A percentile compares a stretch with the other conserved stretches of the same genome.
Evolutionary conservation across 1,284 basidiomycete genomes (phyloP).

Genomic region (Ganoderma lucidum): DNA sequence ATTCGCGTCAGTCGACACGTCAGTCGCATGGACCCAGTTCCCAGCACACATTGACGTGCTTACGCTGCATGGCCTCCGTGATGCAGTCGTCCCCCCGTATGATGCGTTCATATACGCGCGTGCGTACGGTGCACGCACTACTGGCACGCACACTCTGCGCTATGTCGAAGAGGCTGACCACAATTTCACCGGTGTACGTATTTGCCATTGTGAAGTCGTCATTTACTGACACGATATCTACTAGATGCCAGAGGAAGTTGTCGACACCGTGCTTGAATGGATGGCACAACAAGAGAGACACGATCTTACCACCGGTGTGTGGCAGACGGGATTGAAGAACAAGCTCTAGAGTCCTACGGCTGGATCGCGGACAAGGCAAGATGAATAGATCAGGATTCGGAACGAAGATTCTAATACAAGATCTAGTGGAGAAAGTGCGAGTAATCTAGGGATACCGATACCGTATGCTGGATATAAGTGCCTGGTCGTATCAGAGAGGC

Average conservation of each 20-base stretch:
- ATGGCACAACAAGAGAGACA: conserved; percentile 53
- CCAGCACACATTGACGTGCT: conserved; percentile 67
- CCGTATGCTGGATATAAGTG: not conserved
- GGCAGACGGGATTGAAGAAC: conserved; percentile 54
- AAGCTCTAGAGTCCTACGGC: conserved; percentile 17
- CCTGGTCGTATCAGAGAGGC: not conserved
- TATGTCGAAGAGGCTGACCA: conserved; percentile 77
- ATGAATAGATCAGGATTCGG: not conserved
- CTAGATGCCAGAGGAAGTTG: conserved; percentile 65
- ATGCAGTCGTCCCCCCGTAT: conserved; percentile 73
- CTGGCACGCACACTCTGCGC: conserved; percentile 74
- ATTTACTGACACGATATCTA: not conserved
- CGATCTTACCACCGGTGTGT: conserved; percentile 62
- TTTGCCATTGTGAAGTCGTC: not conserved
- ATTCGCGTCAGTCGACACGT: conserved; percentile 69
- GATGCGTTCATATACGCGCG: conserved; percentile 75
- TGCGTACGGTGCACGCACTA: conserved; percentile 59
- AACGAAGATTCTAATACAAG: not conserved
- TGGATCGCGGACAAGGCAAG: not conserved
- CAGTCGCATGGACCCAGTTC: conserved; percentile 69
- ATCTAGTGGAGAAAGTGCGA: not conserved
- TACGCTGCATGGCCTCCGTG: conserved; percentile 73
- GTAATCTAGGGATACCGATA: not conserved
- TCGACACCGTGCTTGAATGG: conserved; percentile 70
- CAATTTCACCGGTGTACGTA: conserved; percentile 67